Conservation (phyloP, 352 stramenopile genomes). For the Elongisporangium undulatum region DNA sequence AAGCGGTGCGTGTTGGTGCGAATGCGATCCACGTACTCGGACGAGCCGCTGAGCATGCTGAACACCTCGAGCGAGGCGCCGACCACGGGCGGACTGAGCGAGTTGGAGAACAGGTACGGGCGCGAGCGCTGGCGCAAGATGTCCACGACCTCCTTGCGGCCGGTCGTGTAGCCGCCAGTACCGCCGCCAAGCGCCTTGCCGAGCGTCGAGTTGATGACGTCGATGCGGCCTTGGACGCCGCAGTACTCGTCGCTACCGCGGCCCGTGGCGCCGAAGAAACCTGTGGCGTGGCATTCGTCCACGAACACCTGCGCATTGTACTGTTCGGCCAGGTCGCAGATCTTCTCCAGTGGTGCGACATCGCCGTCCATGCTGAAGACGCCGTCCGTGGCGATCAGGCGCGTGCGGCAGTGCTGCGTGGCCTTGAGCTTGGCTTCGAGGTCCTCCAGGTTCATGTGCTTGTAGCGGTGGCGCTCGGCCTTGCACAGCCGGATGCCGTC, state of each 20-base stretch:
- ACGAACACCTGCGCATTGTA: slow-evolving; percentile 94
- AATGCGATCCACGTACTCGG: slow-evolving; percentile 87
- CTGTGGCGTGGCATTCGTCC: slow-evolving; percentile 93
- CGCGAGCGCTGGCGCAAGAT: slow-evolving; percentile 87
- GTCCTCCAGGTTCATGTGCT: slow-evolving; percentile 92
- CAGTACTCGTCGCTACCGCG: slow-evolving; percentile 92
- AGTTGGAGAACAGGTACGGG: slow-evolving; percentile 94
- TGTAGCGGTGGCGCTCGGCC: slow-evolving; percentile 90
- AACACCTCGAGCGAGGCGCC: slow-evolving; percentile 93
- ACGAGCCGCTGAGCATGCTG: slow-evolving; percentile 86
- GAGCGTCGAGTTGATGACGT: slow-evolving; percentile 94
- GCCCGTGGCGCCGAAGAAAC: slow-evolving; percentile 91
- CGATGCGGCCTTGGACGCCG: slow-evolving; percentile 83
- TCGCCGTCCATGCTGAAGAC: slow-evolving; percentile 96
- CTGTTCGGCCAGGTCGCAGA: slow-evolving; percentile 87
- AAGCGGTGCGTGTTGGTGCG: slow-evolving; percentile 89
- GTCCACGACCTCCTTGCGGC: slow-evolving; percentile 88
- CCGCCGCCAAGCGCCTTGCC: slow-evolving; percentile 92
- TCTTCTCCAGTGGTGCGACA: slow-evolving; percentile 88
- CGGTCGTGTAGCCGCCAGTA: slow-evolving; percentile 92
- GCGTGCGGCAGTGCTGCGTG: slow-evolving; percentile 87
- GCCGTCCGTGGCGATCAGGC: slow-evolving; percentile 91
- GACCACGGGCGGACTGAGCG: slow-evolving; percentile 89
- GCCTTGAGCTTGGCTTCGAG: slow-evolving; percentile 88
- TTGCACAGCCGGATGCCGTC: slow-evolving; percentile 94